Conservation (phyloP, 257 asterid genomes). For the Henckelia pumila region DNA sequence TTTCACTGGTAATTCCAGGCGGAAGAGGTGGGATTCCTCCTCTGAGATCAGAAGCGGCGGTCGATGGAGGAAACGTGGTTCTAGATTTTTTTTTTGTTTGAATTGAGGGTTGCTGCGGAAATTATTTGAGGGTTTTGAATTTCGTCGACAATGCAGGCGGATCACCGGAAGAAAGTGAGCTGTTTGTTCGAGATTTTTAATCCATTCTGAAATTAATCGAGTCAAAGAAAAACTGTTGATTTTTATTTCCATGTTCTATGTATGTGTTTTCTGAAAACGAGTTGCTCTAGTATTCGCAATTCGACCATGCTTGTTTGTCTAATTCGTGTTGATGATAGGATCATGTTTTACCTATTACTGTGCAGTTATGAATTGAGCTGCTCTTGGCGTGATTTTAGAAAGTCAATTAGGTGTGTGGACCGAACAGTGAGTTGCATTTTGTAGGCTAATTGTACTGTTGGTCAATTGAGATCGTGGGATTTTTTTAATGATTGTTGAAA, state of each 20-base stretch:
- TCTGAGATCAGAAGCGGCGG: constrained; percentile 68
- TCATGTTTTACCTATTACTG: neutral
- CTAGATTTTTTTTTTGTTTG: neutral
- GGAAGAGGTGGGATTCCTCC: constrained; percentile 60
- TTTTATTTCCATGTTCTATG: too few species aligned
- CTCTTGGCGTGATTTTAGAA: constrained; percentile 2
- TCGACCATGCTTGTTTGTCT: neutral
- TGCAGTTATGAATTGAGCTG: neutral
- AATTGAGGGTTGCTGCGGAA: neutral
- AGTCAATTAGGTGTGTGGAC: neutral
- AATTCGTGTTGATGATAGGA: neutral
- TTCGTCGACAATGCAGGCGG: constrained; percentile 37
- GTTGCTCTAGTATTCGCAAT: neutral
- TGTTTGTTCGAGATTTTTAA: neutral
- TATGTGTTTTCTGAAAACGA: neutral
- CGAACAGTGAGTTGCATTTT: neutral
- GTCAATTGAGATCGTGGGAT: neutral
- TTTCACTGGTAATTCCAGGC: neutral
- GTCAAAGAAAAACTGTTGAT: neutral
- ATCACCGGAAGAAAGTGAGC: constrained; percentile 51
- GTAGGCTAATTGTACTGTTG: constrained; percentile 12
- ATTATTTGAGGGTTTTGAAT: constrained; percentile 19
- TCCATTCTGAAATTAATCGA: neutral
- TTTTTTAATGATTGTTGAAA: neutral
- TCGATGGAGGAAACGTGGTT: constrained; percentile 69